phyloP scores from a whole-genome alignment of 1,284 basidiomycete species.

The Schizopora paradoxa region DNA sequence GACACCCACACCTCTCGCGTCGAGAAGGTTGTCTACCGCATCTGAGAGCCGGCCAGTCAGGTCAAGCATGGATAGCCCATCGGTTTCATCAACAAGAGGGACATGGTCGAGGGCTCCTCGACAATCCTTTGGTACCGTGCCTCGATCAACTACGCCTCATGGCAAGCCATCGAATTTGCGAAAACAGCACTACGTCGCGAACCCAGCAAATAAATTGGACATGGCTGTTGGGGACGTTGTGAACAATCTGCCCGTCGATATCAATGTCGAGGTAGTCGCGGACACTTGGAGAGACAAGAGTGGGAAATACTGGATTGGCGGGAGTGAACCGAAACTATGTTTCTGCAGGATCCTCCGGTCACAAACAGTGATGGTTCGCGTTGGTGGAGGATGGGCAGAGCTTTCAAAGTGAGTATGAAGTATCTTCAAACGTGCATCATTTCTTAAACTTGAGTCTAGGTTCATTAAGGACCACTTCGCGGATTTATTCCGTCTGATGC shows the following conservation, averaged over 20 bases:
- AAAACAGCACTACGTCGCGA: slow-evolving; percentile 72
- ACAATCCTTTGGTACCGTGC: slow-evolving; percentile 42
- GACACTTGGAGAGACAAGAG: slow-evolving; percentile 86
- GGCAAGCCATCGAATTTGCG: no score
- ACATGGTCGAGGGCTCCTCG: slow-evolving; percentile 68
- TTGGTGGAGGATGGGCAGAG: slow-evolving; percentile 93
- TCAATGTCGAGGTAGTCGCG: slow-evolving; percentile 79
- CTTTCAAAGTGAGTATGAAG: slow-evolving; percentile 66
- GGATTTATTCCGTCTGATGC: slow-evolving; percentile 64
- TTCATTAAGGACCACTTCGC: slow-evolving; percentile 85
- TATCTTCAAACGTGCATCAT: slow-evolving; percentile 1
- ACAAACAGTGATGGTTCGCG: slow-evolving; percentile 91
- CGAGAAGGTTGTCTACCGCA: slow-evolving; percentile 50
- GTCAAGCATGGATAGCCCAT: slow-evolving; percentile 22
- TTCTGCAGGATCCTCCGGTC: slow-evolving; percentile 91
- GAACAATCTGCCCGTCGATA: slow-evolving; percentile 81
- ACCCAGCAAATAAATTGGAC: slow-evolving; percentile 86
- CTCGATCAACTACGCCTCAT: slow-evolving; percentile 39
- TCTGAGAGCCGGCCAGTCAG: slow-evolving; percentile 36
- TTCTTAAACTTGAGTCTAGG: slow-evolving; percentile 36
- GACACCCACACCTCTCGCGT: slow-evolving; percentile 29
- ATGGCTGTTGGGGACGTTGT: slow-evolving; percentile 88
- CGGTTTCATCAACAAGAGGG: slow-evolving; percentile 41
- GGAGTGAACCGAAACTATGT: slow-evolving; percentile 80
- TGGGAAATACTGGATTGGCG: slow-evolving; percentile 94